Conservation (phyloP, 108 stramenopile species). For the Skeletonema costatum region DNA sequence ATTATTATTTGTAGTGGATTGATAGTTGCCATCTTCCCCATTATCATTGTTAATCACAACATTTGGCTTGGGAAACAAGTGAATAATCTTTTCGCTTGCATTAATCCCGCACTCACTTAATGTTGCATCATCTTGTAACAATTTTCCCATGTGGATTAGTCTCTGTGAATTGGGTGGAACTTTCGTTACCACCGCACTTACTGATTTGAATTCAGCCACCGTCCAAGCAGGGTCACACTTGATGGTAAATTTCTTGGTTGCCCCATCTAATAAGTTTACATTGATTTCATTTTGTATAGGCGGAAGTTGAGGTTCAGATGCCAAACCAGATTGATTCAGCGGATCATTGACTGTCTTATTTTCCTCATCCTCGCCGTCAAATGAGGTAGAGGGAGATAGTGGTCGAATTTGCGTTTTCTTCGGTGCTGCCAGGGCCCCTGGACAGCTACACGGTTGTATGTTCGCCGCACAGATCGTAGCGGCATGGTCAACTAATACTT, state of each 20-base stretch:
- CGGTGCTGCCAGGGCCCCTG: neutral
- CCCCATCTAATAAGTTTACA: conserved; percentile 65
- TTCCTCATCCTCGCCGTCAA: conserved; percentile 11
- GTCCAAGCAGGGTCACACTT: conserved; percentile 54
- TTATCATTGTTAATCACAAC: conserved; percentile 51
- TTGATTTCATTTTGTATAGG: conserved; percentile 38
- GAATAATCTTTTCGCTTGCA: conserved; percentile 61
- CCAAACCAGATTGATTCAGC: neutral
- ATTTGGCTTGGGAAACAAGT: conserved; percentile 84
- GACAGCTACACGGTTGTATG: conserved; percentile 24
- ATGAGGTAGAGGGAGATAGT: conserved; percentile 19
- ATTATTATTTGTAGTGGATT: neutral
- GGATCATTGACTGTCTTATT: conserved; percentile 2
- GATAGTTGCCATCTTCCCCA: neutral
- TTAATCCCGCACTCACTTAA: conserved; percentile 58
- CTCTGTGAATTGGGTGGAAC: conserved; percentile 69
- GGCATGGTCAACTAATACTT: too few relatives aligned
- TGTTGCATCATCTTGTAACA: conserved; percentile 54
- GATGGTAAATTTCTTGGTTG: conserved; percentile 72
- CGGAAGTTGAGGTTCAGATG: neutral
- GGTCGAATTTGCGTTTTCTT: conserved; percentile 7
- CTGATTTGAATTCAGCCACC: conserved; percentile 56
- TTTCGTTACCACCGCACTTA: conserved; percentile 56
- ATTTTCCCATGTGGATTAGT: conserved; percentile 74
- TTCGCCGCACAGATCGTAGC: conserved; percentile 16